Evolutionary conservation across 2,329 filamentous ascomycete genomes (phyloP).

Genomic region (Elsinoe arachidis): DNA sequence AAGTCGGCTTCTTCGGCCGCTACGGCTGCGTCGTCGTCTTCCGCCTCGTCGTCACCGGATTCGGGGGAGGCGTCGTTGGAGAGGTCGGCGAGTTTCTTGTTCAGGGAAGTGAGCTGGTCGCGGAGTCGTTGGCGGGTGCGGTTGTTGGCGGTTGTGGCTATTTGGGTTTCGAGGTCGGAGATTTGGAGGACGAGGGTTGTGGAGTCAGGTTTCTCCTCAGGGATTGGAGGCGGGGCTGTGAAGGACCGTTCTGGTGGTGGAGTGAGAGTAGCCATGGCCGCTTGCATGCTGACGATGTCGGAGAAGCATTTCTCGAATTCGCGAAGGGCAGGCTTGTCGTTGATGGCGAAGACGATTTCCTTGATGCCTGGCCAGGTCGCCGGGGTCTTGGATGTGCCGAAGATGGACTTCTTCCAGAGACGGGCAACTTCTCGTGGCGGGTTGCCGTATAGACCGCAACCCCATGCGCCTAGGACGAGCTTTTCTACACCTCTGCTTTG

Average conservation of each 20-base stretch:
- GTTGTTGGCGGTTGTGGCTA: slow-evolving; percentile 25
- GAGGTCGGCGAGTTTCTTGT: slow-evolving; percentile 26
- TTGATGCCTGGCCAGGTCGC: slow-evolving; percentile 39
- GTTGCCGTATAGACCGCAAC: slow-evolving; percentile 56
- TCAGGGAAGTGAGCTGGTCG: slow-evolving; percentile 25
- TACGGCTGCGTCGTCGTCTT: slow-evolving; percentile 18
- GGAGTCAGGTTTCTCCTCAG: slow-evolving; percentile 14
- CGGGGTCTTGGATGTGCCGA: slow-evolving; percentile 21
- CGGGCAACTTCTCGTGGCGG: slow-evolving; percentile 50
- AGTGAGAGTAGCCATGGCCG: slow-evolving; percentile 17
- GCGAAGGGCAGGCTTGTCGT: slow-evolving; percentile 42
- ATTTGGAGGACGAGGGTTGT: slow-evolving; percentile 24
- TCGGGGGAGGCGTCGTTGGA: slow-evolving; percentile 22
- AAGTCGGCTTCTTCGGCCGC: slow-evolving; percentile 18
- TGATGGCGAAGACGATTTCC: slow-evolving; percentile 52
- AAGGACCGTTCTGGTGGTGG: slow-evolving; percentile 15
- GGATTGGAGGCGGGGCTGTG: not conserved
- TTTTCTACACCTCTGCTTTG: slow-evolving; percentile 37
- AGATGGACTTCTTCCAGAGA: slow-evolving; percentile 43
- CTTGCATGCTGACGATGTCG: slow-evolving; percentile 13
- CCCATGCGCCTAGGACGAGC: slow-evolving; percentile 56
- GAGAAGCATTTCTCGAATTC: slow-evolving; percentile 46
- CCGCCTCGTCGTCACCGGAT: slow-evolving; percentile 22
- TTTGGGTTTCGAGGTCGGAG: slow-evolving; percentile 27
- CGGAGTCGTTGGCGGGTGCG: slow-evolving; percentile 25